phyloP scores from a whole-genome alignment of 495 filamentous ascomycete species.

The Tetracladium marchalianum region DNA sequence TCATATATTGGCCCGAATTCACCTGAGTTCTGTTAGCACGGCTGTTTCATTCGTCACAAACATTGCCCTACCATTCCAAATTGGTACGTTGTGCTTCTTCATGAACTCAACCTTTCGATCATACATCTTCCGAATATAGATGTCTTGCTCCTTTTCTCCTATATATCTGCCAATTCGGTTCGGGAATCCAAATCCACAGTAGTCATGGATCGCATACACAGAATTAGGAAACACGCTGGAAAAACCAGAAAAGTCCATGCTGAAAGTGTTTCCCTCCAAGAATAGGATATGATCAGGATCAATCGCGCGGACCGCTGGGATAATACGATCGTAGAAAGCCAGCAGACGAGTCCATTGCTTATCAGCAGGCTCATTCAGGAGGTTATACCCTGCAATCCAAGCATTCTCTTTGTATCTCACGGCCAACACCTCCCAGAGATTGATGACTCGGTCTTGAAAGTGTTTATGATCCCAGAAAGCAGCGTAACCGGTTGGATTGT shows the following conservation, averaged over 20 bases:
- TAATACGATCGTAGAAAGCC: slow-evolving; percentile 46
- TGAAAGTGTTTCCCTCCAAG: slow-evolving; percentile 56
- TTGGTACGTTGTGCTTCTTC: slow-evolving; percentile 38
- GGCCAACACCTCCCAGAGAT: slow-evolving; percentile 51
- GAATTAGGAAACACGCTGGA: slow-evolving; percentile 28
- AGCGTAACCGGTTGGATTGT: slow-evolving; percentile 42
- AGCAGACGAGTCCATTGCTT: slow-evolving; percentile 43
- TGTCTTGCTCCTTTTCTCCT: slow-evolving; percentile 41
- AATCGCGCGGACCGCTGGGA: slow-evolving; percentile 46
- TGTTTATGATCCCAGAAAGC: slow-evolving; percentile 57
- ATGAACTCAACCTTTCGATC: slow-evolving; percentile 50
- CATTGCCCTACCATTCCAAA: slow-evolving; percentile 39
- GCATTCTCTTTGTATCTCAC: slow-evolving; percentile 44
- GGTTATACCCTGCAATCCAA: slow-evolving; percentile 55
- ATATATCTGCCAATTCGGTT: slow-evolving; percentile 33
- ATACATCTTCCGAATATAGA: slow-evolving; percentile 34
- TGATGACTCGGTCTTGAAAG: slow-evolving; percentile 48
- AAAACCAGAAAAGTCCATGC: slow-evolving; percentile 40
- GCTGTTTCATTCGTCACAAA: too few relatives aligned
- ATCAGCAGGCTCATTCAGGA: slow-evolving; percentile 56
- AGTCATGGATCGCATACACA: slow-evolving; percentile 56
- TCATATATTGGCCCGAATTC: slow-evolving; percentile 59
- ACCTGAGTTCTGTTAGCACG: slow-evolving; percentile 19
- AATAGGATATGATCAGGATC: slow-evolving; percentile 55
- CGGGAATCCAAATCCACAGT: slow-evolving; percentile 49